These are phyloP conservation scores for Fimicolochytrium jonesii DNA, from an alignment of 192 early-diverging fungal genomes.

Conservation along the genomic window DNA sequence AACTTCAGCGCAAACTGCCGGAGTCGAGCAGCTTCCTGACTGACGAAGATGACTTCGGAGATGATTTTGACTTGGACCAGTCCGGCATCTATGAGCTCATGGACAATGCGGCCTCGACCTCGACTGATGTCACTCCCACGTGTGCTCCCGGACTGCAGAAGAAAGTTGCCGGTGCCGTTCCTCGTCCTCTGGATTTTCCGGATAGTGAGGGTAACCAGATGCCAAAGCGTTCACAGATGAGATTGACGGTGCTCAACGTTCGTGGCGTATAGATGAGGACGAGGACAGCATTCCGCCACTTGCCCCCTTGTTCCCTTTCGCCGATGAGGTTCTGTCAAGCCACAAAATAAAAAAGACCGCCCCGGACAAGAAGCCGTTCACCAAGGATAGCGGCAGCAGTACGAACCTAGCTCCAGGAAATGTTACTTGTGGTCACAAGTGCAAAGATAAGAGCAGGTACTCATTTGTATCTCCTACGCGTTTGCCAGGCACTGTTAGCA, in stretches of 20 bases:
- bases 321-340: no score
- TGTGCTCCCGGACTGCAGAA: no score
- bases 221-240: no score
- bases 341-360: no score
- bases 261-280: not conserved
- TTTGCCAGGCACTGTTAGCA: no score
- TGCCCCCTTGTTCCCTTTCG: no score
- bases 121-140: no score
- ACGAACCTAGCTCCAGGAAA: slow-evolving; percentile 7
- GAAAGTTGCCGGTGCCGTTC: no score
- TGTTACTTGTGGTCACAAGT: slow-evolving; percentile 34
- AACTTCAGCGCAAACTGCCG: not conserved
- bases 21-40: not conserved
- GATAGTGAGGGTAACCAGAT: no score
- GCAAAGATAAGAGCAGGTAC: slow-evolving; percentile 33
- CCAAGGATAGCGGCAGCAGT: not conserved
- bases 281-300: not conserved
- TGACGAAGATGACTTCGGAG: not conserved
- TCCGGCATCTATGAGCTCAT: not conserved
- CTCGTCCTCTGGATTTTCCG: no score
- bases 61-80: not conserved
- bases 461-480: no score
- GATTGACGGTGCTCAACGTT: no score
- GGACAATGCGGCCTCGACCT: not conserved
- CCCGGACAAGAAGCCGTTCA: not conserved